A percentile compares a stretch with the other conserved stretches of the same genome.
These are phyloP conservation scores for Ogataea pilisensis DNA, from an alignment of 805 yeast species.

Conservation along the genomic window DNA sequence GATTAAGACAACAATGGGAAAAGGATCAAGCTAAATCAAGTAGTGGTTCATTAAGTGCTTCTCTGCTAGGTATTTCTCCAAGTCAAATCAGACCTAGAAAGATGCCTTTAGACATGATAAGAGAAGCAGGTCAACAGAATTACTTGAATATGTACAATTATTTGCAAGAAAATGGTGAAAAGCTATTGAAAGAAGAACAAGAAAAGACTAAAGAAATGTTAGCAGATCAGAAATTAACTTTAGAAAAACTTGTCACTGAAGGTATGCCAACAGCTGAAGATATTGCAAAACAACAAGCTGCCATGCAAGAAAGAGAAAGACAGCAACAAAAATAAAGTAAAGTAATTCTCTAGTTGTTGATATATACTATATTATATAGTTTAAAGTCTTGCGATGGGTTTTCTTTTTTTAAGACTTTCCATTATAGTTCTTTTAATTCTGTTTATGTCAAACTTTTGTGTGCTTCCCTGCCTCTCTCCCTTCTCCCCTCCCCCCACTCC, in stretches of 20 bases:
- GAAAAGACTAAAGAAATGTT: slow-evolving; percentile 73
- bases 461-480: no score
- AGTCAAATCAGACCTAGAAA: slow-evolving; percentile 43
- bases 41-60: slow-evolving; percentile 19
- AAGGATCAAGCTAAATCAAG: slow-evolving; percentile 40
- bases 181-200: slow-evolving; percentile 81
- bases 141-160: slow-evolving; percentile 73
- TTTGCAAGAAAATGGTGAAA: slow-evolving; percentile 53
- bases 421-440: no score
- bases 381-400: no score
- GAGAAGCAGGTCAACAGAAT: slow-evolving; percentile 90
- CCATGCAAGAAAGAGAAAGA: slow-evolving; percentile 13
- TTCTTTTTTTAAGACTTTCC: no score
- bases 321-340: neutral
- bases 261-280: slow-evolving; percentile 78
- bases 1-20: slow-evolving; percentile 68
- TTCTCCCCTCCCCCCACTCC: no score
- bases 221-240: slow-evolving; percentile 78
- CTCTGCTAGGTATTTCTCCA: slow-evolving; percentile 59
- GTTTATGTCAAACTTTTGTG: no score
- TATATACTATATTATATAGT: no score
- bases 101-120: slow-evolving; percentile 82
- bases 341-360: neutral
- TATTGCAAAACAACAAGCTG: slow-evolving; percentile 35
- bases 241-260: slow-evolving; percentile 81